Conservation (phyloP, 139 green algal species). For the Haematococcus sp. region DNA sequence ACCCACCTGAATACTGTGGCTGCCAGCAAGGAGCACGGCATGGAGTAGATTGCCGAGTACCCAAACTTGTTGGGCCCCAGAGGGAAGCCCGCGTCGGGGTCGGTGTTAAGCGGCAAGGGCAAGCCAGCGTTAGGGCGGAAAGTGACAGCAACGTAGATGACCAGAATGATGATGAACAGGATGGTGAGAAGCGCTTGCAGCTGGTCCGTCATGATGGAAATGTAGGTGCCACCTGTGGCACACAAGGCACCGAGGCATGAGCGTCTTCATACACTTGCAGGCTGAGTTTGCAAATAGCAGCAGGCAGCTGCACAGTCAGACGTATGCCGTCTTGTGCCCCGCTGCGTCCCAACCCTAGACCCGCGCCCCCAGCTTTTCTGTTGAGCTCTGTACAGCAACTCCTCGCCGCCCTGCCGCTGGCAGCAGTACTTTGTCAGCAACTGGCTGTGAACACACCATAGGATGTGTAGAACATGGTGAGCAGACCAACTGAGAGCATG, state of each 20-base stretch:
- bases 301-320: too few species aligned
- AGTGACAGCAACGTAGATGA: slow-evolving; percentile 67
- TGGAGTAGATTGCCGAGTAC: slow-evolving; percentile 63
- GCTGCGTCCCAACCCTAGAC: too few species aligned
- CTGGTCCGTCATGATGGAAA: slow-evolving; percentile 82
- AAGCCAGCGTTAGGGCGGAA: slow-evolving; percentile 28
- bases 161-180: slow-evolving; percentile 53
- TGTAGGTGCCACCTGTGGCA: slow-evolving; percentile 34
- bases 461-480: slow-evolving; percentile 64
- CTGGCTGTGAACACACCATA: slow-evolving; percentile 42
- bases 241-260: too few species aligned
- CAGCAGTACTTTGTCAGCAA: too few species aligned
- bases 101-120: too few species aligned
- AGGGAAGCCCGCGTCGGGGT: background rate
- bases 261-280: too few species aligned
- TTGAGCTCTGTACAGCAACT: too few species aligned
- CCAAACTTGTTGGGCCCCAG: slow-evolving; percentile 38
- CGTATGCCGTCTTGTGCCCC: slow-evolving; percentile 23
- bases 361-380: too few species aligned
- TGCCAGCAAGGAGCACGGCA: slow-evolving; percentile 68
- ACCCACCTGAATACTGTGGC: slow-evolving; percentile 61
- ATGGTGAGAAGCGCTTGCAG: slow-evolving; percentile 54
- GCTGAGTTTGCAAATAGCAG: too few species aligned
- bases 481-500: slow-evolving; percentile 64
- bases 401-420: too few species aligned